Conservation (phyloP, 2,329 filamentous ascomycete species). For the Arthrobotrys entomopaga region DNA sequence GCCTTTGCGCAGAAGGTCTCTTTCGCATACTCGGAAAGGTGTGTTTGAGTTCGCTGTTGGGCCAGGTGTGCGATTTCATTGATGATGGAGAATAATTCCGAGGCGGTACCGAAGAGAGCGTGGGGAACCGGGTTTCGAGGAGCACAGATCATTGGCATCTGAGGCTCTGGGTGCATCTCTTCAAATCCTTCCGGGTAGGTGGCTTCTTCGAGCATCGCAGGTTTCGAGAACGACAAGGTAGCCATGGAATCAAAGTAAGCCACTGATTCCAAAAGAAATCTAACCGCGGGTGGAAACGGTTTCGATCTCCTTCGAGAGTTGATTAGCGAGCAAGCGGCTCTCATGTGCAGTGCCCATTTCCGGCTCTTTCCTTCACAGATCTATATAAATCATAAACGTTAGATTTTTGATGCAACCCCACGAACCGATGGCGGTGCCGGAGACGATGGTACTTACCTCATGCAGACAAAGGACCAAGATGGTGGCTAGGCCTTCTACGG, state of each 20-base stretch:
- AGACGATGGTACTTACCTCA: slow-evolving; percentile 45
- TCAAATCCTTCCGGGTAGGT: slow-evolving; percentile 52
- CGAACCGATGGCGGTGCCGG: background rate
- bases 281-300: slow-evolving; percentile 48
- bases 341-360: slow-evolving; percentile 54
- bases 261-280: slow-evolving; percentile 54
- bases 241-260: slow-evolving; percentile 56
- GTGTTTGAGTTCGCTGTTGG: slow-evolving; percentile 40
- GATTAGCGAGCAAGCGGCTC: slow-evolving; percentile 53
- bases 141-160: slow-evolving; percentile 51
- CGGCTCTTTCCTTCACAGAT: slow-evolving; percentile 54
- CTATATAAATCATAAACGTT: slow-evolving; percentile 27
- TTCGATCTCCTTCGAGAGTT: slow-evolving; percentile 46
- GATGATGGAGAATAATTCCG: slow-evolving; percentile 55
- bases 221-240: slow-evolving; percentile 55
- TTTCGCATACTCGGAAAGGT: slow-evolving; percentile 22
- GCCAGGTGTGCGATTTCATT: slow-evolving; percentile 54
- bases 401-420: slow-evolving; percentile 13
- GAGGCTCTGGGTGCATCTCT: slow-evolving; percentile 16
- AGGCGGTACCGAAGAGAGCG: slow-evolving; percentile 54
- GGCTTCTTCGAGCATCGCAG: slow-evolving; percentile 52
- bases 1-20: slow-evolving; percentile 43
- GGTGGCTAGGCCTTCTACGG: slow-evolving; percentile 55
- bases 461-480: slow-evolving; percentile 55
- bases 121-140: slow-evolving; percentile 48